phyloP scores from a whole-genome alignment of 768 basidiomycete genomes.

The Suillus bovinus region DNA sequence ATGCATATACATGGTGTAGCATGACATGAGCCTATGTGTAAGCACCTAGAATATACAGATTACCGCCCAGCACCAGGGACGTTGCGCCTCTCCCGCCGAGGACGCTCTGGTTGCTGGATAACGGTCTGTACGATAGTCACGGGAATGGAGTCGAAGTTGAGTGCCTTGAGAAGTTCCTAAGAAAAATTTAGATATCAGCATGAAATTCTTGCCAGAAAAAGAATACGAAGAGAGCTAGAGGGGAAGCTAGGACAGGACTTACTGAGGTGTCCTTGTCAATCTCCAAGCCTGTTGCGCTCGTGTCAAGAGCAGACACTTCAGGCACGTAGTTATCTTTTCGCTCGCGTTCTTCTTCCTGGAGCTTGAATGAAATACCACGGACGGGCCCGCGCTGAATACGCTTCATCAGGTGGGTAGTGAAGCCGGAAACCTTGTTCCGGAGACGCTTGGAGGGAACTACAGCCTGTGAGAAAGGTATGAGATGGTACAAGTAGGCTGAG shows the following conservation, averaged over 20 bases:
- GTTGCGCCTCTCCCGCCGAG: slow-evolving; percentile 71
- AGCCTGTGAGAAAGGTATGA: slow-evolving; percentile 48
- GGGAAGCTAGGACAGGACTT: slow-evolving; percentile 26
- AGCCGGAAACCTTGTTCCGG: slow-evolving; percentile 99
- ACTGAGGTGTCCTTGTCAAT: slow-evolving; percentile 96
- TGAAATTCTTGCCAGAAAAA: background rate
- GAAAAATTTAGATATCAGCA: background rate
- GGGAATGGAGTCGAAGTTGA: slow-evolving; percentile 89
- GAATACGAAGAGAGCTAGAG: background rate
- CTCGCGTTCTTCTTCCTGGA: slow-evolving; percentile 99
- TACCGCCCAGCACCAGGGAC: slow-evolving; percentile 79
- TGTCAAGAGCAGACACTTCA: slow-evolving; percentile 95
- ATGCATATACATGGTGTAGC: slow-evolving; percentile 18
- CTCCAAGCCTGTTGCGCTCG: slow-evolving; percentile 69
- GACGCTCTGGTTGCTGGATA: slow-evolving; percentile 67
- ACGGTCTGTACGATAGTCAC: slow-evolving; percentile 71
- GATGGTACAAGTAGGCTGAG: background rate
- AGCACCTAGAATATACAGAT: slow-evolving; percentile 18
- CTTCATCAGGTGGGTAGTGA: slow-evolving; percentile 99
- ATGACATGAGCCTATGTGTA: slow-evolving; percentile 11
- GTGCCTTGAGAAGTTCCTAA: slow-evolving; percentile 82
- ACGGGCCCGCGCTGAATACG: slow-evolving; percentile 98
- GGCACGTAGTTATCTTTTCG: slow-evolving; percentile 99
- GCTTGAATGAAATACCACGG: slow-evolving; percentile 99
- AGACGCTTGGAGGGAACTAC: slow-evolving; percentile 97